Conservation (phyloP, 1,139 yeast species). For the Candida neerlandica region DNA sequence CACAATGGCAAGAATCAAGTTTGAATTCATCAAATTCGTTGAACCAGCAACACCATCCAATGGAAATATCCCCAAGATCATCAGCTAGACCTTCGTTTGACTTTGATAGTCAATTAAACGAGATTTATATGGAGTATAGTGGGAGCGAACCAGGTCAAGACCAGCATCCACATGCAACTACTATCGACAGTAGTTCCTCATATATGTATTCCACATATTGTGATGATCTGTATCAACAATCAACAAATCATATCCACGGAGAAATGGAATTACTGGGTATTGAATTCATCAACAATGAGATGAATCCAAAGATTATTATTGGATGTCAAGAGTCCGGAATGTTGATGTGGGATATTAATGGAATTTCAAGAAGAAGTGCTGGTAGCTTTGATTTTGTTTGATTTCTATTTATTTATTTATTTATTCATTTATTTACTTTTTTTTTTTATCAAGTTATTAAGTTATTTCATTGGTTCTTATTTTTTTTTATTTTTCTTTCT, state of each 20-base stretch:
- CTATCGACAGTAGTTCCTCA: conserved; percentile 3
- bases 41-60: not conserved
- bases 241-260: conserved; percentile 44
- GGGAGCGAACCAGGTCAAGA: not conserved
- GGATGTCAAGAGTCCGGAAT: conserved; percentile 50
- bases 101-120: conserved; percentile 15
- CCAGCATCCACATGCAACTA: conserved; percentile 7
- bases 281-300: conserved; percentile 31
- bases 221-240: conserved; percentile 29
- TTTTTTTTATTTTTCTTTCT: not conserved
- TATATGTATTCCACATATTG: conserved; percentile 12
- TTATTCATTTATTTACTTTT: not conserved
- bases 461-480: no score
- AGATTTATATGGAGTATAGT: conserved; percentile 11
- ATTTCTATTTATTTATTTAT: not conserved
- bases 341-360: conserved; percentile 46
- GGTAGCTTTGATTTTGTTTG: conserved; percentile 38
- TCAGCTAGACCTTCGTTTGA: conserved; percentile 18
- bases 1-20: conserved; percentile 23
- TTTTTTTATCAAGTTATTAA: no score
- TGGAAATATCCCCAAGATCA: conserved; percentile 18
- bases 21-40: conserved; percentile 5
- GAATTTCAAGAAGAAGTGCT: conserved; percentile 42
- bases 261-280: conserved; percentile 50
- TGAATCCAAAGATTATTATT: conserved; percentile 32